A percentile compares a stretch with the other conserved stretches of the same genome.
Evolutionary conservation across 2,329 filamentous ascomycete species (phyloP).

Genomic region (Sclerotinia trifoliorum): DNA sequence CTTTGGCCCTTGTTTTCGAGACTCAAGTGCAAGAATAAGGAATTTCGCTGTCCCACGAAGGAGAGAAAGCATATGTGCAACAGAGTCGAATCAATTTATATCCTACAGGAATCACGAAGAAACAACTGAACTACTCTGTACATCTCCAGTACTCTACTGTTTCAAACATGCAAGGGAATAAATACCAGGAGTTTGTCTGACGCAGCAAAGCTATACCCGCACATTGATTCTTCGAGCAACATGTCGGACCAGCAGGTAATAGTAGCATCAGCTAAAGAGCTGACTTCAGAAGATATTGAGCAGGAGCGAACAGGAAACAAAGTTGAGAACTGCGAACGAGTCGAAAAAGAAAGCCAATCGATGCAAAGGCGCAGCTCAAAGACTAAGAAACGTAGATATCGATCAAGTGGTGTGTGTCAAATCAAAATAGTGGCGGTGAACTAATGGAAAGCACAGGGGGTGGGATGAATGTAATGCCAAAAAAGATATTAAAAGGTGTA

Average conservation of each 20-base stretch:
- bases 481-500: neutral
- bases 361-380: accelerated
- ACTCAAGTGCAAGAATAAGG: neutral
- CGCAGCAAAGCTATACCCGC: neutral
- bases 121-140: too few relatives aligned
- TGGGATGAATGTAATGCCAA: neutral
- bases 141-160: too few relatives aligned
- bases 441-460: neutral
- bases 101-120: neutral
- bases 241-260: neutral
- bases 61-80: neutral
- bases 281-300: neutral
- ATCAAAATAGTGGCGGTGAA: neutral
- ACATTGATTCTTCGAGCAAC: neutral
- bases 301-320: neutral
- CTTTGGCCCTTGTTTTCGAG: neutral
- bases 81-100: neutral
- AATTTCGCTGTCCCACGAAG: neutral
- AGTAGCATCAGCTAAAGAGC: neutral
- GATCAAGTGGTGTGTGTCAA: neutral
- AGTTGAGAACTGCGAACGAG: neutral
- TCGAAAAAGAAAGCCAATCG: neutral
- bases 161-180: neutral
- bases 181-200: neutral
- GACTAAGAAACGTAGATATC: neutral